These are phyloP conservation scores for Solanum chmielewskii DNA, from an alignment of 257 asterid species.

Conservation along the genomic window DNA sequence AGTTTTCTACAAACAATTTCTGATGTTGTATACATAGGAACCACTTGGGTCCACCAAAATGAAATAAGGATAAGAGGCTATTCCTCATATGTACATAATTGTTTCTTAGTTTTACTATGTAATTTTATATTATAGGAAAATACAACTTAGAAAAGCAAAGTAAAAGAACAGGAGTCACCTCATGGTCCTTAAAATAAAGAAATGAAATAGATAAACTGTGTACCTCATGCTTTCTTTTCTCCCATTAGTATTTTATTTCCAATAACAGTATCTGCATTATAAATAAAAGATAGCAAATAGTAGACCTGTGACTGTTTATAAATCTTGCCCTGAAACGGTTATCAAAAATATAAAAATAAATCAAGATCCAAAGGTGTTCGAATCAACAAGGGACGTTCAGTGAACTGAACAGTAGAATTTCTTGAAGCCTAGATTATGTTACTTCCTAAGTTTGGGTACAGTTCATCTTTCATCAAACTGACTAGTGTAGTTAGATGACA, in stretches of 20 bases:
- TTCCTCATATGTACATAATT: neutral
- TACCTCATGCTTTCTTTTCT: neutral
- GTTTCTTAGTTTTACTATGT: neutral
- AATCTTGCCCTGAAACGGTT: neutral
- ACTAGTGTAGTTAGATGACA: neutral
- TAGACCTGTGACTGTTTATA: neutral
- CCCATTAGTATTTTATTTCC: neutral
- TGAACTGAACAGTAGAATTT: neutral
- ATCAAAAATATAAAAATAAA: neutral
- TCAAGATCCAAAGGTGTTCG: neutral
- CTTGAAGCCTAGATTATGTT: neutral
- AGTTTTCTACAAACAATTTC: neutral
- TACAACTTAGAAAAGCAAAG: neutral
- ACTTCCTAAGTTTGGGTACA: neutral
- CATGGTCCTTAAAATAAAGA: neutral
- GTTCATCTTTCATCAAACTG: neutral
- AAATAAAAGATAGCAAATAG: neutral
- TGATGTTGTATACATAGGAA: neutral
- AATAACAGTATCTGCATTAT: neutral
- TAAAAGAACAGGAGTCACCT: neutral
- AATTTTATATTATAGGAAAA: neutral
- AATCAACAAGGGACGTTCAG: neutral
- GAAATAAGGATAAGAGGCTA: neutral
- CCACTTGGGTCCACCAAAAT: neutral
- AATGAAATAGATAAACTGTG: neutral